phyloP scores from a whole-genome alignment of 495 filamentous ascomycete species.

The Xanthoparmelia taractica region DNA sequence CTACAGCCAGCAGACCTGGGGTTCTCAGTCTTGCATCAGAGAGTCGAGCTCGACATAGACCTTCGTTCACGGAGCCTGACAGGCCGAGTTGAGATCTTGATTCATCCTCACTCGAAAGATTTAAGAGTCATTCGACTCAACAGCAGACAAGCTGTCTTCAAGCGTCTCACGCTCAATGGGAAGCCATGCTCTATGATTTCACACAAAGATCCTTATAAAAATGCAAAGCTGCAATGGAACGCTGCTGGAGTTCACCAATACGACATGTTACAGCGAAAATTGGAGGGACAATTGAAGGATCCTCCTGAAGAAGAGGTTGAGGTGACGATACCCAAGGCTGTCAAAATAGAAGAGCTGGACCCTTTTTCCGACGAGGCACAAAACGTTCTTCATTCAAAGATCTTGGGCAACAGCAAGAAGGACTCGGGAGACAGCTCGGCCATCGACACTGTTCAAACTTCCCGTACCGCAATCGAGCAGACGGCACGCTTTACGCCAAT shows the following conservation, averaged over 20 bases:
- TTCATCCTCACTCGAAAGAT: conserved; percentile 60
- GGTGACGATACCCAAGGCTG: conserved; percentile 55
- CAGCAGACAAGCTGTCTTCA: conserved; percentile 77
- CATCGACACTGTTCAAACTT: conserved; percentile 23
- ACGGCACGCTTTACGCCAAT: conserved; percentile 49
- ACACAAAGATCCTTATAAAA: conserved; percentile 68
- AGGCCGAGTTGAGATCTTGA: conserved; percentile 72
- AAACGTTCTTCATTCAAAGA: conserved; percentile 29
- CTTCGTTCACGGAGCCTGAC: conserved; percentile 65
- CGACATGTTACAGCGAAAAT: conserved; percentile 57
- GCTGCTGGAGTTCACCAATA: conserved; percentile 64
- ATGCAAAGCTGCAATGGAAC: conserved; percentile 52
- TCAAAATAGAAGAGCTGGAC: conserved; percentile 59
- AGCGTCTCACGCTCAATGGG: conserved; percentile 61
- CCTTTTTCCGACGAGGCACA: conserved; percentile 48
- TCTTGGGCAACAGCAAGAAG: conserved; percentile 18
- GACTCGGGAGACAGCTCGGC: conserved; percentile 30
- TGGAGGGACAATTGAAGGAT: conserved; percentile 55
- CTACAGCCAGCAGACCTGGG: conserved; percentile 33
- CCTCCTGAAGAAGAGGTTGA: conserved; percentile 52
- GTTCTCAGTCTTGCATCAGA: conserved; percentile 68
- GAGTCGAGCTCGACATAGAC: conserved; percentile 80
- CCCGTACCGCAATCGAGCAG: conserved; percentile 33
- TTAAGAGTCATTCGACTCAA: conserved; percentile 68
- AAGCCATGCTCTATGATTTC: conserved; percentile 44